Conservation (phyloP, 768 basidiomycete genomes). For the Obba rivulosa region DNA sequence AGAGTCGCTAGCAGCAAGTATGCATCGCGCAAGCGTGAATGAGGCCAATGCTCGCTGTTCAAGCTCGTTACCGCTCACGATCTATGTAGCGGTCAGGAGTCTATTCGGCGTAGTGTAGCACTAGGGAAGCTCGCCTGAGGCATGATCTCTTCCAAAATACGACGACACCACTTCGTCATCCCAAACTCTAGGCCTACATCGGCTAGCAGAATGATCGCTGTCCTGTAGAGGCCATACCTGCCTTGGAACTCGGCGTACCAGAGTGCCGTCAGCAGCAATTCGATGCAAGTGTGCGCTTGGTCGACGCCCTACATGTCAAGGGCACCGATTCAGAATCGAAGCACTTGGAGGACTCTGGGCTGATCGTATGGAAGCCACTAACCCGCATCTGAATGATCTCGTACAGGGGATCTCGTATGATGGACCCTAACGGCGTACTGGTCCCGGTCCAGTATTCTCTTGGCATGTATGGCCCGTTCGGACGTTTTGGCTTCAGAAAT, state of each 20-base stretch:
- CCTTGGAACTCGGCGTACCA: constrained; percentile 81
- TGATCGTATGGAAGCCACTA: constrained; percentile 13
- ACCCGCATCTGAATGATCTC: constrained; percentile 37
- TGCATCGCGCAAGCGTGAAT: constrained; percentile 69
- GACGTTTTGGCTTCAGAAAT: constrained; percentile 54
- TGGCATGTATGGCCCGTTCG: constrained; percentile 47
- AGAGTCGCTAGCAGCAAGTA: constrained; percentile 51
- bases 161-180: constrained; percentile 59
- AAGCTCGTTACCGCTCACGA: constrained; percentile 65
- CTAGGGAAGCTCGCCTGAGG: constrained; percentile 52
- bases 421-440: constrained; percentile 25
- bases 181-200: constrained; percentile 76
- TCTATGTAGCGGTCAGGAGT: constrained; percentile 30
- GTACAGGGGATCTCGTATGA: constrained; percentile 37
- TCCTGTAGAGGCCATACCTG: constrained; percentile 61
- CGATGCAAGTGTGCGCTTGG: constrained; percentile 57
- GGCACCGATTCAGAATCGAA: no score
- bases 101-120: background rate
- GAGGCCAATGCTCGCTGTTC: constrained; percentile 76
- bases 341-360: background rate
- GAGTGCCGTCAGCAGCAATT: constrained; percentile 62
- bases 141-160: constrained; percentile 72
- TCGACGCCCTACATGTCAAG: constrained; percentile 46
- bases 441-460: constrained; percentile 53
- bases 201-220: constrained; percentile 66